Evolutionary conservation across 2,329 filamentous ascomycete species (phyloP).

Genomic region (Huntiella bhutanensis): DNA sequence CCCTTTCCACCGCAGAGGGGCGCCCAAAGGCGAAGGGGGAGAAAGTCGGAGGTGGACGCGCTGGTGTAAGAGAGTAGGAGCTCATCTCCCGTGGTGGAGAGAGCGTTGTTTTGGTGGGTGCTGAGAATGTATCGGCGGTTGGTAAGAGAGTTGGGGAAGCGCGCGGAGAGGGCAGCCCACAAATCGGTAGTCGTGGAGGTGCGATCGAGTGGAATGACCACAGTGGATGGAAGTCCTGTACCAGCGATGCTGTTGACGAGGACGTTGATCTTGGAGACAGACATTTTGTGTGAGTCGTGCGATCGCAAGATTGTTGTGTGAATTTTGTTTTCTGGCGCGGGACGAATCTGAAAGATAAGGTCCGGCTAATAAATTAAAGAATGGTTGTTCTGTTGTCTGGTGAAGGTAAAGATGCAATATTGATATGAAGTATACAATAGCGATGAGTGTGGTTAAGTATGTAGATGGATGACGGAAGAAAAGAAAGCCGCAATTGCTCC

Average conservation of each 20-base stretch:
- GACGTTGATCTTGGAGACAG: constrained; percentile 48
- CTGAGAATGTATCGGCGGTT: constrained; percentile 54
- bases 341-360: not conserved
- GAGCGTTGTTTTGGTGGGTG: constrained; percentile 57
- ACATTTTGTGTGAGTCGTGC: constrained; percentile 25
- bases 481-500: too few species aligned
- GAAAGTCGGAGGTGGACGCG: constrained; percentile 40
- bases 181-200: constrained; percentile 50
- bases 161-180: constrained; percentile 40
- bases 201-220: constrained; percentile 53
- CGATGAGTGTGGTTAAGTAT: too few species aligned
- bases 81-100: constrained; percentile 32
- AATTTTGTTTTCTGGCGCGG: not conserved
- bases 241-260: constrained; percentile 73
- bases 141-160: constrained; percentile 28
- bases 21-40: constrained; percentile 63
- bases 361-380: not conserved
- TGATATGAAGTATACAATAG: too few species aligned
- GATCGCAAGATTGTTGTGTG: not conserved
- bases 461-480: too few species aligned
- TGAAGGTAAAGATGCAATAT: too few species aligned
- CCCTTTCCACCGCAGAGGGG: constrained; percentile 86
- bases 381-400: too few species aligned
- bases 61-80: constrained; percentile 44
- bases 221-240: constrained; percentile 61